Base-by-base conservation (phyloP, 169 alveolate species). In the Eimeria sp. region DNA sequence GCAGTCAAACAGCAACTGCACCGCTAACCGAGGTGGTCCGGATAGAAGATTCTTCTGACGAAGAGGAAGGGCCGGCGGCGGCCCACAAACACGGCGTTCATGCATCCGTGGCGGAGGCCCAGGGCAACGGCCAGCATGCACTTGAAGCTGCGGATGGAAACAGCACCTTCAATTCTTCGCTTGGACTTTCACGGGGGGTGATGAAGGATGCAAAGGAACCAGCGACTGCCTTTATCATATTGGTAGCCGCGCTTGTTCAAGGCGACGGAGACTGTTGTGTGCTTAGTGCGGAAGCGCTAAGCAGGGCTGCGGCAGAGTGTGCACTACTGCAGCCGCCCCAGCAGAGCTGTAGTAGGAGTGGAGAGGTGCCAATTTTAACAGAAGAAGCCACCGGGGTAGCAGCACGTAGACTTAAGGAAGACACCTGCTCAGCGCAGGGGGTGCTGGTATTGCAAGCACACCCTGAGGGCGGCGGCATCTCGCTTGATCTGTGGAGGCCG, bases 1-100 rank as follows among this genome's bases (percentile, higher is more conserved):
- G 94, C 71, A 87, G 94, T 11, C 94, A 87, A 83, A 76, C 94
- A 25, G 80, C 94, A 46, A 83, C 94, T 87, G 94, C 94, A 40
- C 83, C 85, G 46, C 82, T 62, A 40, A 58, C 68, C 14, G 94
- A 64, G 60, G 94, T 87, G 62, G 94, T 87, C 62, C 82, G 83
- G 33, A 87, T 87, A 27, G 94, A 87, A 40, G 94, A 87, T 76
- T 87, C 94, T 37, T 87, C 94, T 46, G 94, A 87, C 83, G 94
- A 87, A 64, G 94, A 62, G 83, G 91, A 40, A 46, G 37, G 60
- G 25, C 56, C 40, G 66, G 72, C 46, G 58, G 40, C 16, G 27
- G 18, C 76, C 46, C 27, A 37, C 40, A 13, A 25, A 27, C 82
- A 40, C 1, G 83, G 43, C 20, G 30, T 25, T 18, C 20, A 54